phyloP scores from a whole-genome alignment of 2,329 filamentous ascomycete species.

The Colletotrichum sojae region DNA sequence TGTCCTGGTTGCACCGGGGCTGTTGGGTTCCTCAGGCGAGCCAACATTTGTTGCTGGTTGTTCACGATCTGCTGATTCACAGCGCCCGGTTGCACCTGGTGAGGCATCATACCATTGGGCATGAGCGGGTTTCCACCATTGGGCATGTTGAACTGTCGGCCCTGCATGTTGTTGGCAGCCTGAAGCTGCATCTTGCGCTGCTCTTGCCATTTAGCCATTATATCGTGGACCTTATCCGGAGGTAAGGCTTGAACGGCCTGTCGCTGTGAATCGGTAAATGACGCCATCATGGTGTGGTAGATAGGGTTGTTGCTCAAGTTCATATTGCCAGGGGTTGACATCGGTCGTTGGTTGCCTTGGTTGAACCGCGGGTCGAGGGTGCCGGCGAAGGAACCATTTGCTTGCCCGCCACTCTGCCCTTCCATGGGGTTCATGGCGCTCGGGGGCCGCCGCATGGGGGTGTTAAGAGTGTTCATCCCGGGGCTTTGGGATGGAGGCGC shows the following conservation, averaged over 20 bases:
- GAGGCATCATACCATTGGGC: conserved; percentile 50
- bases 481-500: conserved; percentile 71
- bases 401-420: conserved; percentile 60
- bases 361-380: conserved; percentile 69
- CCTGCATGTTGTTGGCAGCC: conserved; percentile 43
- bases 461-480: conserved; percentile 71
- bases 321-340: conserved; percentile 51
- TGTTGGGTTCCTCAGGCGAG: conserved; percentile 44
- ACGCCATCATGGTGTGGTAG: conserved; percentile 58
- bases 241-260: conserved; percentile 59
- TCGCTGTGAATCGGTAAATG: conserved; percentile 63
- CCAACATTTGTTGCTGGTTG: conserved; percentile 48
- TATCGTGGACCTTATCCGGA: conserved; percentile 65
- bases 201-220: conserved; percentile 65
- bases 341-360: conserved; percentile 63
- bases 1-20: conserved; percentile 48
- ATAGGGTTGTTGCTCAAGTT: conserved; percentile 53
- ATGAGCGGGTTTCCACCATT: conserved; percentile 44
- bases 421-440: conserved; percentile 60
- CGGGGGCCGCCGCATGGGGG: conserved; percentile 64
- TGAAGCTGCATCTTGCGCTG: conserved; percentile 49
- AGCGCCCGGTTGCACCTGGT: conserved; percentile 46
- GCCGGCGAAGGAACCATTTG: conserved; percentile 63
- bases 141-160: conserved; percentile 46
- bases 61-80: conserved; percentile 43